Conservation (phyloP, 2,329 filamentous ascomycete genomes). For the Xylariaceae sp. region DNA sequence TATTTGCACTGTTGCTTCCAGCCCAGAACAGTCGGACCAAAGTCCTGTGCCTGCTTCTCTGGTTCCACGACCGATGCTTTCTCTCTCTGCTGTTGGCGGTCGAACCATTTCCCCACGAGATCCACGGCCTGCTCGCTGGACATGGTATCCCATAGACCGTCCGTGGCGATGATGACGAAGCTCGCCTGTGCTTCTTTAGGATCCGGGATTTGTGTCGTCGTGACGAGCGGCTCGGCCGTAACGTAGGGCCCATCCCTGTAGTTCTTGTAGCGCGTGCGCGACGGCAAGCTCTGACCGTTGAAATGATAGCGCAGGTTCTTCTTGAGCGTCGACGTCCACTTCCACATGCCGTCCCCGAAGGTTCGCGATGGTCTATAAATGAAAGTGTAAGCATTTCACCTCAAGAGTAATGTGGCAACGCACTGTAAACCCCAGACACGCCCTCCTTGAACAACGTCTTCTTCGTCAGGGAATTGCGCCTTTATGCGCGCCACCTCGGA, state of each 20-base stretch:
- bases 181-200: slow-evolving; percentile 48
- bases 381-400: too few species aligned
- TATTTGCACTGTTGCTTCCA: slow-evolving; percentile 37
- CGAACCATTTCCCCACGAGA: slow-evolving; percentile 62
- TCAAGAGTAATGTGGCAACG: too few species aligned
- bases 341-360: slow-evolving; percentile 74
- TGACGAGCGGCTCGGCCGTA: slow-evolving; percentile 70
- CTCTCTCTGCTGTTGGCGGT: slow-evolving; percentile 40
- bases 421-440: slow-evolving; percentile 67
- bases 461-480: slow-evolving; percentile 67
- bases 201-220: slow-evolving; percentile 57
- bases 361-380: slow-evolving; percentile 69
- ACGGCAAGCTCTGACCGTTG: slow-evolving; percentile 50
- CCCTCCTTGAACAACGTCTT: slow-evolving; percentile 62
- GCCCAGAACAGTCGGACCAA: slow-evolving; percentile 37
- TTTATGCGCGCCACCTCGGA: slow-evolving; percentile 63
- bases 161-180: slow-evolving; percentile 71
- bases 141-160: slow-evolving; percentile 71
- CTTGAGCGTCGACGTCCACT: slow-evolving; percentile 63
- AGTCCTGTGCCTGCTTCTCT: slow-evolving; percentile 24
- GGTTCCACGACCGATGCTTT: slow-evolving; percentile 20
- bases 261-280: slow-evolving; percentile 50
- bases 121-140: slow-evolving; percentile 63
- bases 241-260: slow-evolving; percentile 69
- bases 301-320: slow-evolving; percentile 53